A percentile compares a stretch with the other conserved stretches of the same genome.
Evolutionary conservation across 108 stramenopile genomes (phyloP).

Genomic region (Nannochloropsis salina): DNA sequence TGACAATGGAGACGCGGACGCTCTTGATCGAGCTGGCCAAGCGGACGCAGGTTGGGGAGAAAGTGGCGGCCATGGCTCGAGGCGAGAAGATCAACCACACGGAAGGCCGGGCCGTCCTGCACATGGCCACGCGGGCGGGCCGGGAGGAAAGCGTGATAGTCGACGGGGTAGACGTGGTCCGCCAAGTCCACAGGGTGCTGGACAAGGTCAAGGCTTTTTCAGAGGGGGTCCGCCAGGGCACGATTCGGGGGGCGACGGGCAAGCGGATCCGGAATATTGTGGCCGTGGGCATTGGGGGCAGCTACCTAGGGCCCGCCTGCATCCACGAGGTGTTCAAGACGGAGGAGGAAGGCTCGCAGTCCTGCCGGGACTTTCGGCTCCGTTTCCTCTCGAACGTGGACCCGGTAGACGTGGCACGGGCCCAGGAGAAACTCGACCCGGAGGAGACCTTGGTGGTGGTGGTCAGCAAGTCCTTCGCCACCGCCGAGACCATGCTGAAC

Average conservation of each 20-base stretch:
- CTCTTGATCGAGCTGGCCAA: conserved; percentile 82
- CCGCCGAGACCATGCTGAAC: conserved; percentile 99
- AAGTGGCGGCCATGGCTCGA: conserved; percentile 68
- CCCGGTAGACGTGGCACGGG: conserved; percentile 93
- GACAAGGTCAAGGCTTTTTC: conserved; percentile 78
- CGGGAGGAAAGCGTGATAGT: conserved; percentile 58
- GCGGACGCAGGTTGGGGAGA: conserved; percentile 64
- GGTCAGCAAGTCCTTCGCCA: conserved; percentile 96
- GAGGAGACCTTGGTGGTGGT: conserved; percentile 63
- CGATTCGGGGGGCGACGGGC: conserved; percentile 83
- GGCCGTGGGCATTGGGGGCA: conserved; percentile 96
- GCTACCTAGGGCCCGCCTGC: conserved; percentile 69
- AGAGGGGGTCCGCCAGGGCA: conserved; percentile 74
- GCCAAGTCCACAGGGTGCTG: conserved; percentile 84
- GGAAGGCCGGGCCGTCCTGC: conserved; percentile 89
- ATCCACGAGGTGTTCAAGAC: conserved; percentile 89
- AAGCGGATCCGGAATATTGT: conserved; percentile 86
- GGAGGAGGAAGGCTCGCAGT: conserved; percentile 72
- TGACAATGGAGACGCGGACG: conserved; percentile 67
- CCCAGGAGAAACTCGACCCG: conserved; percentile 67
- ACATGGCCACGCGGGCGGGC: conserved; percentile 57
- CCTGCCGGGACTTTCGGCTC: conserved; percentile 73
- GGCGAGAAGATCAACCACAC: conserved; percentile 96
- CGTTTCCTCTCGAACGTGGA: conserved; percentile 97
- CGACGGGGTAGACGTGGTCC: conserved; percentile 75